These are phyloP conservation scores for Casuarina glauca DNA, from an alignment of 306 rosid species.

Conservation along the genomic window DNA sequence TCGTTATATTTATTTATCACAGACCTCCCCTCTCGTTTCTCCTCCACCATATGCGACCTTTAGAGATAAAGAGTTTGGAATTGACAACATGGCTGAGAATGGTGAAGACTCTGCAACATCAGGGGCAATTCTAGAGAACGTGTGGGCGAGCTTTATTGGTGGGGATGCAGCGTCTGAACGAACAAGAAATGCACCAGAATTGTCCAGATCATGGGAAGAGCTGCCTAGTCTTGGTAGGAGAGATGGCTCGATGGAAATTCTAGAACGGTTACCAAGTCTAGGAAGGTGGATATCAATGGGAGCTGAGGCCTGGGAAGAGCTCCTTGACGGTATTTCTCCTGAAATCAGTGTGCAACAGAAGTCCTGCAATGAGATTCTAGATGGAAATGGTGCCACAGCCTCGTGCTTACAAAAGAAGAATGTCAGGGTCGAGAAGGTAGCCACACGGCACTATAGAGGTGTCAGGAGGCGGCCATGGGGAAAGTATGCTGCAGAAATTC, in stretches of 20 bases:
- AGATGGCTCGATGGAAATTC: conserved; percentile 57
- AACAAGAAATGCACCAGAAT: conserved; percentile 24
- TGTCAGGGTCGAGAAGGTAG: conserved; percentile 28
- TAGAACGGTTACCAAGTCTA: conserved; percentile 76
- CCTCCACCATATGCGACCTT: conserved; percentile 14
- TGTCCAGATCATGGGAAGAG: conserved; percentile 56
- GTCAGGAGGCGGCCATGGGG: conserved; percentile 99
- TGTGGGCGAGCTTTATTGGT: conserved; percentile 75
- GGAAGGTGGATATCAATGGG: conserved; percentile 98
- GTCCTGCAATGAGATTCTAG: conserved; percentile 15
- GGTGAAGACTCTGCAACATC: conserved; percentile 37
- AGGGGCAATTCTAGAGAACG: conserved; percentile 75
- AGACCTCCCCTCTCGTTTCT: conserved; percentile 22
- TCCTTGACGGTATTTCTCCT: conserved; percentile 40
- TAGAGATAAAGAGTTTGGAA: background rate
- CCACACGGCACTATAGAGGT: conserved; percentile 67
- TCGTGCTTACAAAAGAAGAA: conserved; percentile 8
- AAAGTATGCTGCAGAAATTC: conserved; percentile 86
- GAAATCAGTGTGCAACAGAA: conserved; percentile 20
- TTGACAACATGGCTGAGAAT: conserved; percentile 47
- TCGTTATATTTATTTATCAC: conserved; percentile 19
- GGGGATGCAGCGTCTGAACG: conserved; percentile 27
- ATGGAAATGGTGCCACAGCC: conserved; percentile 14
- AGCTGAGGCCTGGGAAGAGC: conserved; percentile 82
- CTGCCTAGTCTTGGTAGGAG: conserved; percentile 54